A percentile compares a stretch with the other conserved stretches of the same genome.
Evolutionary conservation across 169 alveolate species (phyloP).

Genomic region (Eimeria zaria): DNA sequence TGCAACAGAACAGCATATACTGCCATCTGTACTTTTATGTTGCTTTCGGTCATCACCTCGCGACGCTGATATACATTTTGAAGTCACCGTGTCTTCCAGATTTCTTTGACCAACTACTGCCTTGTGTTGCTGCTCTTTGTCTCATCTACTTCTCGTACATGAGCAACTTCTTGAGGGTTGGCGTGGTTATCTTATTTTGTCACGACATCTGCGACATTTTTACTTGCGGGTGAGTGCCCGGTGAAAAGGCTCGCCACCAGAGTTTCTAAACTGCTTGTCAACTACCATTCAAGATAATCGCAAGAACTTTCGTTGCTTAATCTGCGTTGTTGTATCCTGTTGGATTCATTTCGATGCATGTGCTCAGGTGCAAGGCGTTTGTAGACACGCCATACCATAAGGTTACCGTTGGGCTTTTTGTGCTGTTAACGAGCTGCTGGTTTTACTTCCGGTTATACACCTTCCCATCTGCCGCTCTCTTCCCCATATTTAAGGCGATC

Average conservation of each 20-base stretch:
- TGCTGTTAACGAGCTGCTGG: slow-evolving; percentile 87
- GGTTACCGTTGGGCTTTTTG: slow-evolving; percentile 87
- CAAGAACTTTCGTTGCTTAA: not conserved
- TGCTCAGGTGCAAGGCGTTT: slow-evolving; percentile 89
- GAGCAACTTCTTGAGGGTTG: slow-evolving; percentile 89
- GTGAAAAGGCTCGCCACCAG: not conserved
- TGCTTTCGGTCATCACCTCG: slow-evolving; percentile 88
- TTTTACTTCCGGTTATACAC: slow-evolving; percentile 88
- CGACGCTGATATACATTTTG: slow-evolving; percentile 84
- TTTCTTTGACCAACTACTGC: slow-evolving; percentile 88
- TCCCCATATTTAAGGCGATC: slow-evolving; percentile 86
- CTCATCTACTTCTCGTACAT: slow-evolving; percentile 88
- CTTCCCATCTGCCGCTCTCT: slow-evolving; percentile 87
- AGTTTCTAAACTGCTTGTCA: not conserved
- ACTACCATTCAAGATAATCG: not conserved
- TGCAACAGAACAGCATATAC: slow-evolving; percentile 86
- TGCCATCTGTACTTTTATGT: slow-evolving; percentile 88
- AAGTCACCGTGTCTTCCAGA: slow-evolving; percentile 88
- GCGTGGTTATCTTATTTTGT: slow-evolving; percentile 88
- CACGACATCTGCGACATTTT: slow-evolving; percentile 90
- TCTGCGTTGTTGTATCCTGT: not conserved
- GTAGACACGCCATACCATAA: slow-evolving; percentile 89
- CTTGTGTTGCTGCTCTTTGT: slow-evolving; percentile 88
- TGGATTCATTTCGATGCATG: not conserved
- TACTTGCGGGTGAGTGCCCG: slow-evolving; percentile 87